Evolutionary conservation across 2,329 filamentous ascomycete species (phyloP).

Genomic region (Neocucurbitaria cava): DNA sequence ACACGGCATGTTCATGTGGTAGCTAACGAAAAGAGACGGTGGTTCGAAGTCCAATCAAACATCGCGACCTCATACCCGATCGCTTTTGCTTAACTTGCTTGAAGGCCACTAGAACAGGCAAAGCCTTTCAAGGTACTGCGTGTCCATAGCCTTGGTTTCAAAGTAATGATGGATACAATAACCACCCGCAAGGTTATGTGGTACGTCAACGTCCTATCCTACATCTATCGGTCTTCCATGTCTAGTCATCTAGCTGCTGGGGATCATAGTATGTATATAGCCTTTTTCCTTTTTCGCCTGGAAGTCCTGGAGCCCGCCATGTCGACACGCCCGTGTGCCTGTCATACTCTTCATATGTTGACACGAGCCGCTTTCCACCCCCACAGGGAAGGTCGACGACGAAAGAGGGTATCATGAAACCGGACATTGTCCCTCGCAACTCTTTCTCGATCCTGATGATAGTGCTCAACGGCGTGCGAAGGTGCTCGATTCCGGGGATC

Average conservation of each 20-base stretch:
- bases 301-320: conserved; percentile 59
- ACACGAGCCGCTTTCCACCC: conserved; percentile 66
- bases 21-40: too few relatives aligned
- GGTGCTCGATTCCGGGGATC: conserved; percentile 64
- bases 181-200: too few relatives aligned
- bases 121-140: too few relatives aligned
- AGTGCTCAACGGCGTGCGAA: conserved; percentile 64
- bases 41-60: too few relatives aligned
- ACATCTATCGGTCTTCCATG: too few relatives aligned
- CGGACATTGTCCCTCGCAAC: background rate
- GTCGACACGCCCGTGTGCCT: conserved; percentile 59
- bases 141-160: too few relatives aligned
- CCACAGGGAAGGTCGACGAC: conserved; percentile 48
- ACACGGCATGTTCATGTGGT: too few relatives aligned
- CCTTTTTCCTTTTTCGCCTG: background rate
- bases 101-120: too few relatives aligned
- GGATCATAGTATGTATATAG: background rate
- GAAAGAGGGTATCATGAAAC: background rate
- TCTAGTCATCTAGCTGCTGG: background rate
- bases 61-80: too few relatives aligned
- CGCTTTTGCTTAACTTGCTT: too few relatives aligned
- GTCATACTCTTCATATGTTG: conserved; percentile 62
- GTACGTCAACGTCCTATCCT: too few relatives aligned
- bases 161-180: too few relatives aligned
- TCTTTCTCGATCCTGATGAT: conserved; percentile 53